A percentile compares a stretch with the other conserved stretches of the same genome.
These are phyloP conservation scores for Eucalyptus pauciflora DNA, from an alignment of 345 rosid genomes.

Conservation along the genomic window DNA sequence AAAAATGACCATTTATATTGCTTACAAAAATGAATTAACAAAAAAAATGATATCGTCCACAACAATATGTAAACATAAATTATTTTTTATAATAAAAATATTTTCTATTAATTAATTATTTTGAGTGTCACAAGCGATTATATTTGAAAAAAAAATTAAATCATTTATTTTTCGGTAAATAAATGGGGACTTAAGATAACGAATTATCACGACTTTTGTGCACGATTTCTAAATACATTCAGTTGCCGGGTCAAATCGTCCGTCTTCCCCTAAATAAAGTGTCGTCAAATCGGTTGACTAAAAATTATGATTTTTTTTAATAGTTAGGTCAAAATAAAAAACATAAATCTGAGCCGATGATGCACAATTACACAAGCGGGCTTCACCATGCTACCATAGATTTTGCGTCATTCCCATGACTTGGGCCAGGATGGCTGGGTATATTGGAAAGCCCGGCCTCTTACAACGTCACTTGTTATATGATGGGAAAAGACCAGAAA, in stretches of 20 bases:
- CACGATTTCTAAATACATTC: background rate
- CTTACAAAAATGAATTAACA: background rate
- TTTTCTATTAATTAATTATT: background rate
- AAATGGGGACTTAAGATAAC: accelerated
- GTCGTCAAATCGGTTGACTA: background rate
- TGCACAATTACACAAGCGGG: background rate
- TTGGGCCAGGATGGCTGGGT: background rate
- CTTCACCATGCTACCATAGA: background rate
- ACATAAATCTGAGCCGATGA: background rate
- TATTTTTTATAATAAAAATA: accelerated
- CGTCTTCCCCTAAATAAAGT: background rate
- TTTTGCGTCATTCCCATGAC: background rate
- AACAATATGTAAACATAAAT: accelerated
- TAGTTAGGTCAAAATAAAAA: background rate
- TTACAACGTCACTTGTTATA: background rate
- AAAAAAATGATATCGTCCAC: accelerated
- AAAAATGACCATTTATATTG: accelerated
- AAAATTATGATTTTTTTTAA: background rate
- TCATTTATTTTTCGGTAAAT: accelerated
- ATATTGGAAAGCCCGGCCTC: background rate
- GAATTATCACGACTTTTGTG: background rate
- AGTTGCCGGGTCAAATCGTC: background rate
- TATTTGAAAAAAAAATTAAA: too few species aligned
- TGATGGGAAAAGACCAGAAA: background rate
- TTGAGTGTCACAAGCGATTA: accelerated